Percentiles rank a stretch among this genome's conserved stretches.
Conservation (phyloP, 805 yeast genomes). For the Grigorovia transvaalensis region DNA sequence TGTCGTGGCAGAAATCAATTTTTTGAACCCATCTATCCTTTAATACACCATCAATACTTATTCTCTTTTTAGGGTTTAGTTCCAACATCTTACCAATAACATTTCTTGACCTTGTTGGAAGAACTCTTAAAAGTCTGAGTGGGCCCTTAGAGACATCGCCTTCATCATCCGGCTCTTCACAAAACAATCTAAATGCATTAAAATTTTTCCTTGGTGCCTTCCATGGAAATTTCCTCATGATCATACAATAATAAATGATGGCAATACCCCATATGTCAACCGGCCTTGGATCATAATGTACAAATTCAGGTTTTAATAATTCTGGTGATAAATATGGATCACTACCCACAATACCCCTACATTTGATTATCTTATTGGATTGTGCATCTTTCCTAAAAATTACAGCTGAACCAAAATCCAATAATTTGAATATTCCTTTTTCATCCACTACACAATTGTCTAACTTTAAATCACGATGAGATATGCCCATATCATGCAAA, state of each 20-base stretch:
- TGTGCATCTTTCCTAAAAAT: constrained; percentile 53
- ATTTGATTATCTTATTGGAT: constrained; percentile 48
- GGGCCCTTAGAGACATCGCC: constrained; percentile 53
- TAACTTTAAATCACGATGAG: constrained; percentile 85
- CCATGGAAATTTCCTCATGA: constrained; percentile 87
- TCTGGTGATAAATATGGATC: constrained; percentile 96
- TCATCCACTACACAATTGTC: constrained; percentile 83
- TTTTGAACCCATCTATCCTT: constrained; percentile 46
- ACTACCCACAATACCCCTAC: constrained; percentile 85
- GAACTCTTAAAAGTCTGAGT: constrained; percentile 53
- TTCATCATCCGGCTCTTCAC: constrained; percentile 32
- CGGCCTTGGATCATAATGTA: constrained; percentile 69
- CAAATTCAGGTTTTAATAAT: constrained; percentile 38
- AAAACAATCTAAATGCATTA: constrained; percentile 61
- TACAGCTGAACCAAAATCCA: constrained; percentile 90
- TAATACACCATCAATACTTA: constrained; percentile 45
- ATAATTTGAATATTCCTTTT: constrained; percentile 69
- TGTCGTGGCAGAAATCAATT: constrained; percentile 43
- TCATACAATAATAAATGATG: constrained; percentile 85
- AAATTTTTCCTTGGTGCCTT: constrained; percentile 75
- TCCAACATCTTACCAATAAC: constrained; percentile 58
- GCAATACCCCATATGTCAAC: constrained; percentile 93
- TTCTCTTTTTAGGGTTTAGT: constrained; percentile 48
- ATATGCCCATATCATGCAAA: constrained; percentile 72
- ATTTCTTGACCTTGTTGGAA: constrained; percentile 57